Base-by-base conservation (phyloP, 768 basidiomycete species). In the Vishniacozyma victoriae region DNA sequence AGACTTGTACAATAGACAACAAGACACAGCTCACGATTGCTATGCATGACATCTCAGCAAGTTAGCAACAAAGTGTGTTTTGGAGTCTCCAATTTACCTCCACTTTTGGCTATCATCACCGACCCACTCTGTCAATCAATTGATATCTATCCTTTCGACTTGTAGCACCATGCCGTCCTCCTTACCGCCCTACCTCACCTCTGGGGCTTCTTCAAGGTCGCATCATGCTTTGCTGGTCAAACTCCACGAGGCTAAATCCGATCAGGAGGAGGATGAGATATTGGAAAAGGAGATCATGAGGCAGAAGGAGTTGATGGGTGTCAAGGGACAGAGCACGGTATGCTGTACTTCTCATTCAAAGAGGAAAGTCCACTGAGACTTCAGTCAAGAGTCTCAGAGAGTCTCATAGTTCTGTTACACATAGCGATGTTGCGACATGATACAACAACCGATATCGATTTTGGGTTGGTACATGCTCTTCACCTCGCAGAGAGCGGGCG, bases 221-320 rank as follows among this genome's bases (percentile, higher is more conserved):
- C 66, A 68, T 49, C 66, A 68, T 52, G 55, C 58, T 16, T 44
- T 62, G 29, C 36, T 68, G 14, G 58, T 55, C 16, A 50, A 41
- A 31, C 52, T 68, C 13, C 31, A 68, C 25, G 52, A 47, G 20
- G 57, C 60, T 12, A 20, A 13, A 15, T 61, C 55, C 4, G 23
- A 16, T 4, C 53, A 60, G 23, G 66, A 64, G 35, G 55, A 59
- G 19, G 57, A 64, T 7, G 51, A 49, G 20, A 49, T 64, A 29
- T 48, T 64, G 7, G 20, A 19, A 23, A 22, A 25, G 18, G 51
- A 56, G 44, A 35, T 61, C 15, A 26, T 41, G 14, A 41, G 40
- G 26, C 49, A 45, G n/a, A 48, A 31, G 37, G 40, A 33, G 18
- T 48, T 50, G 5, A 23, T 62, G 29, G 18, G n/a, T 5, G 25